Evolutionary conservation across 345 rosid genomes (phyloP).

Genomic region (Hevea brasiliensis): DNA sequence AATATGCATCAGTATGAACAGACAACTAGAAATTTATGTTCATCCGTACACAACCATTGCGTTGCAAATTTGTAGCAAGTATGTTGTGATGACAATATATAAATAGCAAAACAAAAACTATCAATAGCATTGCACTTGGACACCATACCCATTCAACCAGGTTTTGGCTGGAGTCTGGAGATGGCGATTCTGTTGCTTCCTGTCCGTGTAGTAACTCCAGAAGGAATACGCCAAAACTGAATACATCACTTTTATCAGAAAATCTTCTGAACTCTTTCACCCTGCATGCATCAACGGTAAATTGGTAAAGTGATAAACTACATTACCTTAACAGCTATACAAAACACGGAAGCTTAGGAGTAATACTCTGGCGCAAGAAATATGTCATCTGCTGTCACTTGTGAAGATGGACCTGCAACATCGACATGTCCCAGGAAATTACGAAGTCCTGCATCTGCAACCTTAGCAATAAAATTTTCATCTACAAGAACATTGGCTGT

Average conservation of each 20-base stretch:
- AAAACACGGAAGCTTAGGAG: constrained; percentile 5
- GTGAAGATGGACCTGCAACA: constrained; percentile 77
- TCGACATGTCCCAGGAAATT: constrained; percentile 73
- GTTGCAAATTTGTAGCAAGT: no score
- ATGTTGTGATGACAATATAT: no score
- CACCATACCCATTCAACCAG: constrained; percentile 77
- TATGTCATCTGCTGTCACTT: constrained; percentile 62
- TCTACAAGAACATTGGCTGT: constrained; percentile 93
- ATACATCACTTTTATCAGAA: constrained; percentile 88
- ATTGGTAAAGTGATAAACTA: constrained; percentile 17
- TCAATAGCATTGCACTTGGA: not conserved
- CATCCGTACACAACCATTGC: not conserved
- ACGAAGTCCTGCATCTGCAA: constrained; percentile 89
- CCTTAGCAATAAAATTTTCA: constrained; percentile 81
- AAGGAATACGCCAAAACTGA: constrained; percentile 91
- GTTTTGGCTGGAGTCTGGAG: constrained; percentile 55
- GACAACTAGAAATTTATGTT: not conserved
- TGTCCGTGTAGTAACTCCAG: constrained; percentile 74
- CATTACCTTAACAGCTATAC: not conserved
- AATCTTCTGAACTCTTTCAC: constrained; percentile 78
- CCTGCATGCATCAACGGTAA: constrained; percentile 38
- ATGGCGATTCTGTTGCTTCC: constrained; percentile 62
- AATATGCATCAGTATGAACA: not conserved
- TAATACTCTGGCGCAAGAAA: constrained; percentile 85
- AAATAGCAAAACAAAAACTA: no score